Evolutionary conservation across 495 filamentous ascomycete genomes (phyloP), one percentile per base, ranked within the genome.

Genomic region (Xylaria grammica): DNA sequence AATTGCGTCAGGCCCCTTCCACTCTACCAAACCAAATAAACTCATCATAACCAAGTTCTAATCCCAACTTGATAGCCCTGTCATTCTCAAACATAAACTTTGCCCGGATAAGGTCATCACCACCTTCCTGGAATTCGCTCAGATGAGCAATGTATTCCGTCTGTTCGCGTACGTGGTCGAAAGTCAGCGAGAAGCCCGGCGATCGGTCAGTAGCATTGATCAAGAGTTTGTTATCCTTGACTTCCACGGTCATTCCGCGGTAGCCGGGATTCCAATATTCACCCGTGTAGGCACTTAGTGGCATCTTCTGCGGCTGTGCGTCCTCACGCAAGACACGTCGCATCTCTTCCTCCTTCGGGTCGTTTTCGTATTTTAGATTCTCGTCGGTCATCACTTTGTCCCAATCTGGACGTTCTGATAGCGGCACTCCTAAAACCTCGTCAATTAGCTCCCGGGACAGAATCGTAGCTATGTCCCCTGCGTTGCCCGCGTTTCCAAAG

Each of bases 211-310:
- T 71, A n/a, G 67, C 71, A 50, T 79, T 73, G 36, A 79, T 53
- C 27, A 75, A 75, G 5, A 79, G 72, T 59, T 59, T 50, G 10
- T 56, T 67, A 34, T 76, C 69, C 36, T 65, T 68, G 4, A 72
- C 61, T 34, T 69, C 19, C 9, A 71, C 67, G 0, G 36, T 52
- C n/a, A 84, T 26, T 8, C 67, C 63, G 19, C 63, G 66, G 60
- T 81, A 81, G 3, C 67, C 79, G 0, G 72, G 73, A 48, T 83
- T 68, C 54, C 52, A 70, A 54, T 79, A 84, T 11, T 60, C 76
- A 0, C 80, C 82, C 2, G 68, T 59, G 65, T 82, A 81, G 4
- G 48, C 59, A 4, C 45, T 40, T 1, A 81, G 53, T 5, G 79
- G 70, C 15, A 74, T 63, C 20, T 68, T 64, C n/a, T 72, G 69